Evolutionary conservation across 352 stramenopile genomes (phyloP).

Genomic region (Pythium plurisporium): DNA sequence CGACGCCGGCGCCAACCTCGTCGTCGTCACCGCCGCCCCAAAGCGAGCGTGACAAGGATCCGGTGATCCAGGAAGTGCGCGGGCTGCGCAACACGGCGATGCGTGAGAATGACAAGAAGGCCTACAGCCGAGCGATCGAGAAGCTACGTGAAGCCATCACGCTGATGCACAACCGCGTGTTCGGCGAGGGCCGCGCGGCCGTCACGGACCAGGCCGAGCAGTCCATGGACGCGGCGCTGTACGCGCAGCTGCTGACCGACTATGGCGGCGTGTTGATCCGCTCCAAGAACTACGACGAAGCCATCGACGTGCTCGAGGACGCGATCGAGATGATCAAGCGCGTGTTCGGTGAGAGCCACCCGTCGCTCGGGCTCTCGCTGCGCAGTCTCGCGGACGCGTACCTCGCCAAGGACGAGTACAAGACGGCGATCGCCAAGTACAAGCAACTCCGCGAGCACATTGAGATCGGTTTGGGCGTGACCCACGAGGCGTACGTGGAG

Average conservation of each 20-base stretch:
- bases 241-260: conserved; percentile 76
- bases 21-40: conserved; percentile 24
- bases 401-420: conserved; percentile 68
- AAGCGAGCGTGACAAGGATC: conserved; percentile 48
- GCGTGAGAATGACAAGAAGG: conserved; percentile 61
- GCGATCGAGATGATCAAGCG: conserved; percentile 65
- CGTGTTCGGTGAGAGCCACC: conserved; percentile 77
- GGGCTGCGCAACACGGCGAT: conserved; percentile 70
- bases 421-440: conserved; percentile 64
- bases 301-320: conserved; percentile 73
- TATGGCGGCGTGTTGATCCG: conserved; percentile 73
- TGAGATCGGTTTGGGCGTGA: conserved; percentile 51
- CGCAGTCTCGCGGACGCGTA: conserved; percentile 78
- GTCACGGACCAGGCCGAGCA: conserved; percentile 55
- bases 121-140: conserved; percentile 45
- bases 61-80: conserved; percentile 58
- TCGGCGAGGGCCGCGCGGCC: conserved; percentile 38
- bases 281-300: conserved; percentile 68
- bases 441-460: conserved; percentile 69
- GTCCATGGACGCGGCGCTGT: conserved; percentile 66
- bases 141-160: conserved; percentile 67
- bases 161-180: conserved; percentile 65
- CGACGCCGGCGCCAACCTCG: conserved; percentile 2
- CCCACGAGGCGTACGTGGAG: conserved; percentile 76
- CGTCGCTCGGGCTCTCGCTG: conserved; percentile 68